phyloP scores from a whole-genome alignment of 2,329 filamentous ascomycete genomes.

The Allantophomopsis cytisporea region DNA sequence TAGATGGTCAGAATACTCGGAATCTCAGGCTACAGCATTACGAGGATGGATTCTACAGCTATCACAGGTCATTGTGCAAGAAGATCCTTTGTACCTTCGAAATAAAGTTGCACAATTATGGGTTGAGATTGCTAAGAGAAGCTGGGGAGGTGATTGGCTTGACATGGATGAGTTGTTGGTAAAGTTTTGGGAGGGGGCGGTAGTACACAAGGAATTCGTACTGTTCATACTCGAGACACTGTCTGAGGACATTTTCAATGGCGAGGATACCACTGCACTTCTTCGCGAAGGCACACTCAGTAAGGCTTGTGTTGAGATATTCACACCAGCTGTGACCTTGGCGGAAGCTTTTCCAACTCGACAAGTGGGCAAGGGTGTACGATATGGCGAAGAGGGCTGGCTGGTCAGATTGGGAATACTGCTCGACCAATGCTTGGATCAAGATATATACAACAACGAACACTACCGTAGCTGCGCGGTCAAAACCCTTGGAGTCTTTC shows the following conservation, averaged over 20 bases:
- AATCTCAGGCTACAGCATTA: slow-evolving; percentile 53
- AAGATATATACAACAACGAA: slow-evolving; percentile 48
- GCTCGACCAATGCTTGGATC: slow-evolving; percentile 57
- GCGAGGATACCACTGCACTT: slow-evolving; percentile 76
- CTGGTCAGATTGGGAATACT: slow-evolving; percentile 63
- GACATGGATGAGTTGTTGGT: slow-evolving; percentile 83
- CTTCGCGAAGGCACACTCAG: slow-evolving; percentile 75
- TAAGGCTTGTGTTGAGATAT: slow-evolving; percentile 84
- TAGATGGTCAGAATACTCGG: slow-evolving; percentile 61
- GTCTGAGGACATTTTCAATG: slow-evolving; percentile 86
- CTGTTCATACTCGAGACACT: slow-evolving; percentile 80
- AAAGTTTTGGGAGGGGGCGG: slow-evolving; percentile 65
- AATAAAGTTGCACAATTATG: slow-evolving; percentile 93
- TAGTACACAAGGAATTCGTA: slow-evolving; percentile 69
- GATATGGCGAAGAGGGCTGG: slow-evolving; percentile 79
- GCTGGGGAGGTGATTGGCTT: slow-evolving; percentile 87
- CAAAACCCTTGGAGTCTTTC: slow-evolving; percentile 64
- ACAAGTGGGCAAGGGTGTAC: slow-evolving; percentile 47
- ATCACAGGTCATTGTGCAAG: slow-evolving; percentile 52
- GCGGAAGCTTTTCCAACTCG: slow-evolving; percentile 64
- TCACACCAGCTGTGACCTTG: slow-evolving; percentile 67
- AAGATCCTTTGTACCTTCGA: slow-evolving; percentile 70
- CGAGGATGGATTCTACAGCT: slow-evolving; percentile 69
- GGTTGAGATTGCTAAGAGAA: slow-evolving; percentile 87
- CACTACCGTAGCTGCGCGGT: slow-evolving; percentile 58